Evolutionary conservation across 176 grass and related monocot genomes (phyloP).

Genomic region (Paspalum vaginatum): DNA sequence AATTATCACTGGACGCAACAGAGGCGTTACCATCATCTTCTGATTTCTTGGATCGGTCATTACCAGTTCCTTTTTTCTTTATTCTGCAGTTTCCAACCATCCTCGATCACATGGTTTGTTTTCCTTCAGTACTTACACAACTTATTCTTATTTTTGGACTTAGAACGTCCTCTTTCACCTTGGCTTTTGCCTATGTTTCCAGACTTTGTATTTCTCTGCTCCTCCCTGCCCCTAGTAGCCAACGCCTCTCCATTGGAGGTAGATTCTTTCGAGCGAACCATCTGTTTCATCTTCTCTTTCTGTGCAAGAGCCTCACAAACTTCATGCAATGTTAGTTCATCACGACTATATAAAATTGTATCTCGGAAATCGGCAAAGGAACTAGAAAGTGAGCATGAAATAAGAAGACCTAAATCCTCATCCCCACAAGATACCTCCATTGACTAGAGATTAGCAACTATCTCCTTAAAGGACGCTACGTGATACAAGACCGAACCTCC

Average conservation of each 20-base stretch:
- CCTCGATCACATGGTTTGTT: not conserved
- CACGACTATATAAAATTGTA: not conserved
- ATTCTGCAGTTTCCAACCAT: no score
- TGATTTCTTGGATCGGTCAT: not conserved
- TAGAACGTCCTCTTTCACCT: not conserved
- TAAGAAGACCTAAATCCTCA: not conserved
- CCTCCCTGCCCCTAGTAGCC: not conserved
- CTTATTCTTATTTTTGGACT: not conserved
- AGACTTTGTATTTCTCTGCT: not conserved
- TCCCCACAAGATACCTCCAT: no score
- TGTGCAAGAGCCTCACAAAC: slow-evolving; percentile 3
- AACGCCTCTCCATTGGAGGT: not conserved
- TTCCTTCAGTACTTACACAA: slow-evolving; percentile 18
- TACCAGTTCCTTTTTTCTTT: not conserved
- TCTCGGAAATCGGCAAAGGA: not conserved
- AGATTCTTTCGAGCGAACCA: not conserved
- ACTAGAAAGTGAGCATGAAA: not conserved
- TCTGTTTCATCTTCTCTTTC: no score
- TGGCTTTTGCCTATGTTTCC: not conserved
- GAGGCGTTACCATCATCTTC: not conserved
- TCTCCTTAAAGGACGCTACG: not conserved
- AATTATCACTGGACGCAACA: no score
- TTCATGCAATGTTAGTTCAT: not conserved
- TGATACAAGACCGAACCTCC: not conserved
- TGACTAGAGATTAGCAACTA: not conserved